Base-by-base conservation (phyloP, 2,329 filamentous ascomycete species). In the Amylocarpus encephaloides region DNA sequence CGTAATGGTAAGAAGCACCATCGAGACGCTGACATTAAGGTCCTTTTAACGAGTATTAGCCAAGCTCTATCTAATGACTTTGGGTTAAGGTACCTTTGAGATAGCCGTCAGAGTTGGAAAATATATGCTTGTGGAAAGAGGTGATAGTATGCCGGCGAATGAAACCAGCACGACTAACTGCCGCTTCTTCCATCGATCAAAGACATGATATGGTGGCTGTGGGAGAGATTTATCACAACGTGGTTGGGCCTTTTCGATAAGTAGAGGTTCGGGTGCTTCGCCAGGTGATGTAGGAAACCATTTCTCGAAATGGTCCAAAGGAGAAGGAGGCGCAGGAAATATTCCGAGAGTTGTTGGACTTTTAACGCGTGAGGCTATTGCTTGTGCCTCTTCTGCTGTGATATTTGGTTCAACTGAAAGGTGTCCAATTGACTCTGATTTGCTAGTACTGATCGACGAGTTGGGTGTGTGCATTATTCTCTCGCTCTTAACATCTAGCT, bases 81-180 rank as follows among this genome's bases (percentile, higher is more conserved):
- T 26, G 11, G n/a, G 32, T 5, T 6, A 32, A 39, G 43, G 4
- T 49, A 52, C 50, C 9, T 40, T 43, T 33, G 46, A 29, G 32
- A 52, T 52, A 29, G 50, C 50, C 26, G 46, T 41, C 13, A 52
- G 18, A n/a, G 50, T 46, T 32, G 58, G 57, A 29, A 56, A 58
- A 43, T 59, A 60, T 7, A 59, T 59, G 11, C 49, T 56, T 5
- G 44, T 49, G 11, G 55, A 56, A 16, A 58, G 30, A n/a, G 58
- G 58, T 7, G 54, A 57, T 11, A 58, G 42, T 35, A 59, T 49
- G 6, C 46, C 56, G 12, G 52, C 51, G 22, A 53, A 29, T 6
- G 54, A 48, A n/a, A 55, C 53, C 38, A 74, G 72, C 59, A 70
- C 64, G 26, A 77, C 70, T 35, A 77, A 70, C 53, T 70, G 58